A percentile compares a stretch with the other conserved stretches of the same genome.
These are phyloP conservation scores for Raphanus raphanistrum DNA, from an alignment of 345 rosid genomes.

Conservation along the genomic window DNA sequence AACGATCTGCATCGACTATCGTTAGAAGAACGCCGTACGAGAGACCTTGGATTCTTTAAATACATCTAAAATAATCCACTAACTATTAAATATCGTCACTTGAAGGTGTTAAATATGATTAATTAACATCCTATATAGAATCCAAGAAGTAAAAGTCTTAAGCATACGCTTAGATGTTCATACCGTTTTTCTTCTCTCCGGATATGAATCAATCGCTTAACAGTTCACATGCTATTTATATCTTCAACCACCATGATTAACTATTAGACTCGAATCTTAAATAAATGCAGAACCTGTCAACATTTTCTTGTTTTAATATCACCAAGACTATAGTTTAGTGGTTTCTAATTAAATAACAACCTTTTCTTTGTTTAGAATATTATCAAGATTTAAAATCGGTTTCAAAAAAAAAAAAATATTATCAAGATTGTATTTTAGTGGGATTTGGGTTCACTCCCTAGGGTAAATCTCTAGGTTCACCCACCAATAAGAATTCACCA, in stretches of 20 bases:
- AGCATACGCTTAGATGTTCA: slow-evolving; percentile 3
- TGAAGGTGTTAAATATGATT: slow-evolving; percentile 24
- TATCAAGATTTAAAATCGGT: neutral
- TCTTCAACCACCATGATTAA: slow-evolving; percentile 28
- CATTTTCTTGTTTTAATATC: neutral
- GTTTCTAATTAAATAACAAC: neutral
- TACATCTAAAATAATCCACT: neutral
- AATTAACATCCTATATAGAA: slow-evolving; percentile 11
- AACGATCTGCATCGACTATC: slow-evolving; percentile 11
- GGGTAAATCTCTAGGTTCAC: too few relatives aligned
- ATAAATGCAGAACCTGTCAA: slow-evolving; percentile 19
- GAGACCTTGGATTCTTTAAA: neutral
- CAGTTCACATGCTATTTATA: slow-evolving; percentile 25
- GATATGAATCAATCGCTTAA: slow-evolving; percentile 6
- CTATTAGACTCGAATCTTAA: slow-evolving; percentile 1
- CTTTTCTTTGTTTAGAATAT: neutral
- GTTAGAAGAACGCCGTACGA: slow-evolving; percentile 16
- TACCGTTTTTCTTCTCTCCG: slow-evolving; percentile 1
- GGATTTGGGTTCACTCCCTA: too few relatives aligned
- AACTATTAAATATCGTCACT: slow-evolving; percentile 11
- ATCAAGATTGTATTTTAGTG: too few relatives aligned
- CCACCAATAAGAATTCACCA: too few relatives aligned
- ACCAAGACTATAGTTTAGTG: neutral
- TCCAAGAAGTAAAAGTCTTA: slow-evolving; percentile 27
- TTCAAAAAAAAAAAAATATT: too few relatives aligned